These are phyloP conservation scores for Podaxis sp. DNA, from an alignment of 768 basidiomycete genomes.

Conservation along the genomic window DNA sequence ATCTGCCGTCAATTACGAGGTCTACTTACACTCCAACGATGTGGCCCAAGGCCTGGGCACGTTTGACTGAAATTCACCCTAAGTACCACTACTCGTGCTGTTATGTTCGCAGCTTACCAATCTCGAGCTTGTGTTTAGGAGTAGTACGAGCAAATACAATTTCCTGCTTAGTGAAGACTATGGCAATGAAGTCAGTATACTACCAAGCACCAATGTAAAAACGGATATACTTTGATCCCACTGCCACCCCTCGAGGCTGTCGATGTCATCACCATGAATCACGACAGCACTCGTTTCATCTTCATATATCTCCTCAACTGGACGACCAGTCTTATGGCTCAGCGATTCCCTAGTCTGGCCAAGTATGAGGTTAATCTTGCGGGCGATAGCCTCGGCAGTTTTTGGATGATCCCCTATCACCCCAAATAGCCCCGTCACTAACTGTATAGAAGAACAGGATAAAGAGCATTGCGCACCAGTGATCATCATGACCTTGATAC, in stretches of 20 bases:
- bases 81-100: background rate
- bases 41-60: constrained; percentile 68
- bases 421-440: background rate
- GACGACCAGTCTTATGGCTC: constrained; percentile 50
- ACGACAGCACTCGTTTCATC: constrained; percentile 68
- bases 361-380: constrained; percentile 69
- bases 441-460: background rate
- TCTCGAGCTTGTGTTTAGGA: constrained; percentile 73
- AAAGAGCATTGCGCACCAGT: constrained; percentile 43
- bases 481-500: constrained; percentile 79
- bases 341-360: constrained; percentile 66
- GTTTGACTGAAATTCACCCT: constrained; percentile 47
- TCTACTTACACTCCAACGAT: constrained; percentile 67
- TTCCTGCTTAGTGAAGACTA: constrained; percentile 67
- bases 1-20: background rate
- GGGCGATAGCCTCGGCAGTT: constrained; percentile 72
- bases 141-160: constrained; percentile 75
- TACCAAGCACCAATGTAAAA: background rate
- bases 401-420: constrained; percentile 63
- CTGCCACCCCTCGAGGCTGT: constrained; percentile 66
- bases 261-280: constrained; percentile 69
- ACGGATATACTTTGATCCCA: constrained; percentile 64
- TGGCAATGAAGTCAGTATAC: background rate
- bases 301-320: constrained; percentile 60
- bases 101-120: constrained; percentile 40